Base-by-base conservation (phyloP, 345 rosid species). In the Linum lewisii region DNA sequence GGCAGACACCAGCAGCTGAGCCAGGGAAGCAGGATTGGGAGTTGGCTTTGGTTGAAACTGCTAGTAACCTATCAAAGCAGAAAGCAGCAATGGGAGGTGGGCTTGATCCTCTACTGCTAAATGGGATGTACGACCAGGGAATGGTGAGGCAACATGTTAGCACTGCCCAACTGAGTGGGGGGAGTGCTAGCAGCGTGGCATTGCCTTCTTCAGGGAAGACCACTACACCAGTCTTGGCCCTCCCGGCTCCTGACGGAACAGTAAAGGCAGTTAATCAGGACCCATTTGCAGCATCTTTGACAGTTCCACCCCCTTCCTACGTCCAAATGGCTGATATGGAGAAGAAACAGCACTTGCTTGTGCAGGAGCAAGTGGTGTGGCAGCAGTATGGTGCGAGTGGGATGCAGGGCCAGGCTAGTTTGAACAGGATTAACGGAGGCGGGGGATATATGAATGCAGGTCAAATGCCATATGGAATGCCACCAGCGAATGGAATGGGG, bases 71-170 rank as follows among this genome's bases (percentile, higher is more conserved):
- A 21, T 78, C 87, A 0, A 67, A 76, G 62, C 99, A 85, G 73
- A 82, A 81, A 65, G 79, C 84, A 3, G 59, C 86, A 9, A 68
- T 86, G 80, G 98, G 92, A 1, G 99, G 99, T 29, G 97, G 99
- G 25, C 67, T 93, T 45, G 92, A 93, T 66, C 85, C 90, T 6
- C 54, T 87, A 75, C 63, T 93, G 73, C 80, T 93, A 55, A 91
- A 79, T 42, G 94, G 96, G 21, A 89, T 89, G 91, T 93, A 93
- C 61, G 95, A 93, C 66, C 95, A 84, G 63, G 99, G 95, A 71
- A 74, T 63, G 18, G 89, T 83, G 63, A 78, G 81, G 69, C 90
- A 88, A 55, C 87, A 81, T 11, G 75, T 77, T 24, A 72, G 78
- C 65, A 75, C 78, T 53, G 21, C 83, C 0, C 84, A 79, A 63